Conservation (phyloP, 805 yeast species). For the Cyberlindnera misumaiensis region DNA sequence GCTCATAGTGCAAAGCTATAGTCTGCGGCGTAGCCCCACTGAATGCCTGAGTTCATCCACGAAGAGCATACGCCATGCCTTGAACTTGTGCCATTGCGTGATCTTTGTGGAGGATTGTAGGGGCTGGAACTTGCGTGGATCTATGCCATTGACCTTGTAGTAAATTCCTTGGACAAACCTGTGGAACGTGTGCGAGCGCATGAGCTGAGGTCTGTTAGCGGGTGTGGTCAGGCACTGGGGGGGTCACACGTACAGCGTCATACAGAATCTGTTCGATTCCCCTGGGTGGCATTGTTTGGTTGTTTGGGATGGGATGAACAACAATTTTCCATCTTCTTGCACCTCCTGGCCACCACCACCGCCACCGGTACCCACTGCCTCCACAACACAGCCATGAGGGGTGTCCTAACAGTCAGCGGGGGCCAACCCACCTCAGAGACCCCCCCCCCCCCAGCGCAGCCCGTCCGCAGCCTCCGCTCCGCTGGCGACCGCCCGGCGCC, state of each 20-base stretch:
- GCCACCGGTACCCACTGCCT: too few relatives aligned
- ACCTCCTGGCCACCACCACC: too few relatives aligned
- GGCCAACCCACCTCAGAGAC: too few relatives aligned
- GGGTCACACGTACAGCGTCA: slow-evolving; percentile 8
- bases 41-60: slow-evolving; percentile 51
- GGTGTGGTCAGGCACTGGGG: not conserved
- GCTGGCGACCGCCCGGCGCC: too few relatives aligned
- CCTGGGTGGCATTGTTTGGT: slow-evolving; percentile 20
- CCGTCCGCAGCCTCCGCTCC: too few relatives aligned
- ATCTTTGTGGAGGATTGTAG: slow-evolving; percentile 13
- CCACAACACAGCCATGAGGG: too few relatives aligned
- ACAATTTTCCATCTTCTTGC: too few relatives aligned
- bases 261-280: slow-evolving; percentile 43
- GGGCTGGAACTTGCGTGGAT: slow-evolving; percentile 25
- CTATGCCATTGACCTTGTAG: slow-evolving; percentile 52
- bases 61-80: slow-evolving; percentile 55
- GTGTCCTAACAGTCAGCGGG: too few relatives aligned
- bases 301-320: too few relatives aligned
- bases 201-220: slow-evolving; percentile 26
- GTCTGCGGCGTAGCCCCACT: slow-evolving; percentile 33
- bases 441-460: too few relatives aligned
- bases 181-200: slow-evolving; percentile 54
- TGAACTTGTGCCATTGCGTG: slow-evolving; percentile 39
- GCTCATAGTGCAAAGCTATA: too few relatives aligned
- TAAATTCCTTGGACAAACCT: slow-evolving; percentile 56